Evolutionary conservation across 2,329 filamentous ascomycete genomes (phyloP).

Genomic region (Sclerotinia sclerotiorum): DNA sequence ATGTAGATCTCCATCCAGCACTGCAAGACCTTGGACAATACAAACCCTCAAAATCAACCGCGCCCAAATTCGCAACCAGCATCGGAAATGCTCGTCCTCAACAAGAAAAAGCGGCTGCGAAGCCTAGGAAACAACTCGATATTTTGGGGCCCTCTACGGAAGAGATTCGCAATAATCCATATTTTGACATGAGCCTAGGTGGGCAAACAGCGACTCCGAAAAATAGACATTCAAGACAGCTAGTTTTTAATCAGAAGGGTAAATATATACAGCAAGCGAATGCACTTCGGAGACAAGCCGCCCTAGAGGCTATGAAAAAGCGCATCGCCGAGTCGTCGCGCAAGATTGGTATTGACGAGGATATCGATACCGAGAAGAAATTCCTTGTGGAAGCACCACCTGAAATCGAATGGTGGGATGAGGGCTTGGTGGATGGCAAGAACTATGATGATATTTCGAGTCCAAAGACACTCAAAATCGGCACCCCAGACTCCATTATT

Average conservation of each 20-base stretch:
- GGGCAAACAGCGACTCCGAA: conserved; percentile 58
- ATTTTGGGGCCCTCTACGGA: conserved; percentile 57
- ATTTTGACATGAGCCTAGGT: conserved; percentile 72
- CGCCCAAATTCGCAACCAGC: conserved; percentile 44
- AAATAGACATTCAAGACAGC: conserved; percentile 67
- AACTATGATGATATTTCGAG: conserved; percentile 72
- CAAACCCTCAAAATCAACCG: conserved; percentile 45
- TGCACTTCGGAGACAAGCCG: conserved; percentile 81
- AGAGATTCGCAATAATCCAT: conserved; percentile 70
- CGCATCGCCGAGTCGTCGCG: conserved; percentile 83
- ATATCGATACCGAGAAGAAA: conserved; percentile 82
- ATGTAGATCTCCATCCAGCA: conserved; percentile 58
- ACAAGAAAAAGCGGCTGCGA: conserved; percentile 45
- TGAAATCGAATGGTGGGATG: conserved; percentile 96
- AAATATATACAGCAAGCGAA: conserved; percentile 97
- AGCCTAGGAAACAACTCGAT: conserved; percentile 52
- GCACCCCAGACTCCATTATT: conserved; percentile 78
- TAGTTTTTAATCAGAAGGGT: conserved; percentile 91
- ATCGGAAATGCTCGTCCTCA: conserved; percentile 44
- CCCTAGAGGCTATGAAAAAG: conserved; percentile 92
- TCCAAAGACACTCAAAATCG: conserved; percentile 67
- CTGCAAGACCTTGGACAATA: conserved; percentile 58
- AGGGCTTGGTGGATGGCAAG: conserved; percentile 73
- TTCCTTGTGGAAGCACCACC: conserved; percentile 83
- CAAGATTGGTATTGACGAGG: conserved; percentile 92